Conservation (phyloP, 768 basidiomycete species). For the Pulveroboletus sp. region DNA sequence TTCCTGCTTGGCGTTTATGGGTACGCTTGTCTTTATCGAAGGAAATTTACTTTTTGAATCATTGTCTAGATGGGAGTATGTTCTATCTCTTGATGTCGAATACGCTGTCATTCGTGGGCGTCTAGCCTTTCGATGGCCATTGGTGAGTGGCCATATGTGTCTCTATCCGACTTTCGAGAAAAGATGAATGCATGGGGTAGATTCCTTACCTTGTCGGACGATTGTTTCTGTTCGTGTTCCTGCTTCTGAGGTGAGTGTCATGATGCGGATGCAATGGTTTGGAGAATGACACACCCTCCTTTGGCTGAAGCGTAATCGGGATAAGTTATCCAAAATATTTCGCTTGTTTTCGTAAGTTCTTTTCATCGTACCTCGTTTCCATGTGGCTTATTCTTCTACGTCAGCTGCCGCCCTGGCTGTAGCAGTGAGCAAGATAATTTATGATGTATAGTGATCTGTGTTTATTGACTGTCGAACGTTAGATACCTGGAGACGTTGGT, state of each 20-base stretch:
- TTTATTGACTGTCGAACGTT: neutral
- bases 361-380: neutral
- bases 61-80: slow-evolving; percentile 25
- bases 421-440: slow-evolving; percentile 12
- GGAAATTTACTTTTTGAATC: neutral
- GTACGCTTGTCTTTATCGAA: slow-evolving; percentile 4
- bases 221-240: slow-evolving; percentile 9
- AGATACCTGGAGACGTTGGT: slow-evolving; percentile 16
- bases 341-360: slow-evolving; percentile 20
- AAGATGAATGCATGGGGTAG: slow-evolving; percentile 1
- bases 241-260: slow-evolving; percentile 18
- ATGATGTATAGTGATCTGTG: neutral
- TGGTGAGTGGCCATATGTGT: slow-evolving; percentile 13
- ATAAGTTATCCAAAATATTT: neutral
- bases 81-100: slow-evolving; percentile 19
- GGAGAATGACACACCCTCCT: neutral
- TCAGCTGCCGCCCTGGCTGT: slow-evolving; percentile 5
- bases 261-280: neutral
- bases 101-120: slow-evolving; percentile 21
- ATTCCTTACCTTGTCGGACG: slow-evolving; percentile 27
- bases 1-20: slow-evolving; percentile 23
- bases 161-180: neutral
- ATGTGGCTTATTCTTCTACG: neutral
- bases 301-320: slow-evolving; percentile 7
- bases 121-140: slow-evolving; percentile 24